Conservation (phyloP, 2,329 filamentous ascomycete genomes). For the Chaetomiaceae sp. region DNA sequence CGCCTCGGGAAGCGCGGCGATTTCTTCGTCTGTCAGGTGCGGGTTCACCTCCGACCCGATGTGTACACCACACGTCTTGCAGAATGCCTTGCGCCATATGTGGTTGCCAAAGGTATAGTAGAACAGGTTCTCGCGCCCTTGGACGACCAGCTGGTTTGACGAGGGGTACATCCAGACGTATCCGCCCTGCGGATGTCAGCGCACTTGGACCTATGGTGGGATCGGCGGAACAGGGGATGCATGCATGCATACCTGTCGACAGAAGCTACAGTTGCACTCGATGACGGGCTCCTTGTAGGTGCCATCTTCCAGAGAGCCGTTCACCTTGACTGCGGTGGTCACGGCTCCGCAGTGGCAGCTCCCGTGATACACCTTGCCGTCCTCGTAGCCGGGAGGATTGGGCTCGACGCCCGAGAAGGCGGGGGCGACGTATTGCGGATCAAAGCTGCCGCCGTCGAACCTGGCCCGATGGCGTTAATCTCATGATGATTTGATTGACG, state of each 20-base stretch:
- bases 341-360: conserved; percentile 52
- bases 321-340: conserved; percentile 38
- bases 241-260: conserved; percentile 35
- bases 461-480: conserved; percentile 25
- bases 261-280: conserved; percentile 52
- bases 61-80: conserved; percentile 45
- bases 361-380: conserved; percentile 42
- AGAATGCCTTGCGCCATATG: conserved; percentile 42
- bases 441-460: conserved; percentile 36
- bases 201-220: too few species aligned
- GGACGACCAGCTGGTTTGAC: conserved; percentile 37
- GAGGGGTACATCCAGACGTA: conserved; percentile 43
- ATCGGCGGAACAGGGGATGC: background rate
- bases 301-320: conserved; percentile 38
- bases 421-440: conserved; percentile 34
- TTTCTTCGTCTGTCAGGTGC: conserved; percentile 33
- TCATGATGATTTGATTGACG: background rate
- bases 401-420: conserved; percentile 41
- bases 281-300: conserved; percentile 28
- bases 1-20: conserved; percentile 32
- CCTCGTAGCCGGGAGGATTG: conserved; percentile 32
- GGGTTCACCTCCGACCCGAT: conserved; percentile 33
- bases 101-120: conserved; percentile 36
- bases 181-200: conserved; percentile 36
- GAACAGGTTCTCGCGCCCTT: conserved; percentile 38